Conservation (phyloP, 2,329 filamentous ascomycete species). For the Pyrenochaeta sp. region DNA sequence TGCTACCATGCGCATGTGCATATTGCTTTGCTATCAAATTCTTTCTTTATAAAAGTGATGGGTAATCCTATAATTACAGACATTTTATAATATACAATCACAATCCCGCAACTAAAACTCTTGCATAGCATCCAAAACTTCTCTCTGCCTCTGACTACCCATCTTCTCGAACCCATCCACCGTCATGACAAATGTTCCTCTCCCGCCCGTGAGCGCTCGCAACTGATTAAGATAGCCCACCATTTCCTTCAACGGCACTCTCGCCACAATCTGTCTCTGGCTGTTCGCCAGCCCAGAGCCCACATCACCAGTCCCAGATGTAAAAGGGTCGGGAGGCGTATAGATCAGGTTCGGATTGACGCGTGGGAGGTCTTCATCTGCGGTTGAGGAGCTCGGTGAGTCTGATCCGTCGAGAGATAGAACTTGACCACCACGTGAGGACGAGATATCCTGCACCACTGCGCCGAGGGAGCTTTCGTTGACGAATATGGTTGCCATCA, state of each 20-base stretch:
- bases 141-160: constrained; percentile 65
- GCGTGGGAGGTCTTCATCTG: constrained; percentile 42
- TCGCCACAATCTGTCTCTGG: constrained; percentile 73
- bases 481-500: constrained; percentile 86
- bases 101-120: constrained; percentile 26
- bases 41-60: too few relatives aligned
- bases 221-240: constrained; percentile 91
- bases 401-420: constrained; percentile 66
- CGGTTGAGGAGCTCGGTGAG: constrained; percentile 6
- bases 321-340: constrained; percentile 85
- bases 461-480: constrained; percentile 81
- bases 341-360: constrained; percentile 83
- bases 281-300: constrained; percentile 27
- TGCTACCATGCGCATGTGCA: too few relatives aligned
- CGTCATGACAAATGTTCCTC: constrained; percentile 78
- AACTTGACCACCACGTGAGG: constrained; percentile 75
- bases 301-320: constrained; percentile 40
- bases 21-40: too few relatives aligned
- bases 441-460: constrained; percentile 82
- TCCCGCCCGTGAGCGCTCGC: constrained; percentile 84
- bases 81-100: background rate
- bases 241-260: constrained; percentile 95
- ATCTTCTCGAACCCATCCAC: constrained; percentile 76
- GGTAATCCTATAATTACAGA: background rate
- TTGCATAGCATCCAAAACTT: constrained; percentile 53